Percentiles rank a stretch among this genome's conserved stretches.
Conservation (phyloP, 208 protist species). For the Endotrypanum monterogeii region DNA sequence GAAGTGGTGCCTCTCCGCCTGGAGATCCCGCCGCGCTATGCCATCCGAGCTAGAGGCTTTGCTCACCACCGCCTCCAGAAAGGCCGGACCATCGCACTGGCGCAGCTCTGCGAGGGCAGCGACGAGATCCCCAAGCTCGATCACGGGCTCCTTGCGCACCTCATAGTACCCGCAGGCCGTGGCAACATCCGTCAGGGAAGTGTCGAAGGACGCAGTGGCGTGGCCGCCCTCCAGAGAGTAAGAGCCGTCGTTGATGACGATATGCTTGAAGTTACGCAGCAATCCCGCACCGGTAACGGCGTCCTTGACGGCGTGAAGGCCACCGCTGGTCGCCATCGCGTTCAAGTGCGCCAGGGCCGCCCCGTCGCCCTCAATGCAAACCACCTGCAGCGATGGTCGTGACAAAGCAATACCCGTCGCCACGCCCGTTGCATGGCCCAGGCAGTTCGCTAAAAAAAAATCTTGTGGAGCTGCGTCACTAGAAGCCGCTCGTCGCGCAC, state of each 20-base stretch:
- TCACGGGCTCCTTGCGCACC: conserved; percentile 57
- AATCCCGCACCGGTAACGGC: conserved; percentile 22
- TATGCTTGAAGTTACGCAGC: conserved; percentile 81
- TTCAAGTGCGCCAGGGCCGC: conserved; percentile 82
- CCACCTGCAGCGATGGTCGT: conserved; percentile 58
- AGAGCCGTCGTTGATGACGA: conserved; percentile 88
- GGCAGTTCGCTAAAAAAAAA: conserved; percentile 75
- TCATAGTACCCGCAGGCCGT: conserved; percentile 75
- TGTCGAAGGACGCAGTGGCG: conserved; percentile 63
- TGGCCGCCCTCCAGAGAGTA: conserved; percentile 82
- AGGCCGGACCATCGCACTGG: conserved; percentile 60
- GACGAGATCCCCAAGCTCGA: conserved; percentile 65
- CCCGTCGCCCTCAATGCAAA: conserved; percentile 88
- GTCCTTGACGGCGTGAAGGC: conserved; percentile 27
- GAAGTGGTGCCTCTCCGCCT: conserved; percentile 25
- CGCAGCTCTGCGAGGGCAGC: conserved; percentile 57
- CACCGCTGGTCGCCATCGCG: conserved; percentile 50
- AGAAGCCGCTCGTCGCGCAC: not conserved
- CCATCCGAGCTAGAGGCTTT: conserved; percentile 13
- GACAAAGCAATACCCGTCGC: conserved; percentile 73
- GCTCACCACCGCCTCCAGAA: conserved; percentile 81
- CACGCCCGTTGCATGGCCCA: conserved; percentile 71
- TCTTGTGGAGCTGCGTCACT: conserved; percentile 39
- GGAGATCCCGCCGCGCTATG: conserved; percentile 11
- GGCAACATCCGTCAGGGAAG: conserved; percentile 75